Conservation (phyloP, 495 filamentous ascomycete species). For the Penicillium lagena region DNA sequence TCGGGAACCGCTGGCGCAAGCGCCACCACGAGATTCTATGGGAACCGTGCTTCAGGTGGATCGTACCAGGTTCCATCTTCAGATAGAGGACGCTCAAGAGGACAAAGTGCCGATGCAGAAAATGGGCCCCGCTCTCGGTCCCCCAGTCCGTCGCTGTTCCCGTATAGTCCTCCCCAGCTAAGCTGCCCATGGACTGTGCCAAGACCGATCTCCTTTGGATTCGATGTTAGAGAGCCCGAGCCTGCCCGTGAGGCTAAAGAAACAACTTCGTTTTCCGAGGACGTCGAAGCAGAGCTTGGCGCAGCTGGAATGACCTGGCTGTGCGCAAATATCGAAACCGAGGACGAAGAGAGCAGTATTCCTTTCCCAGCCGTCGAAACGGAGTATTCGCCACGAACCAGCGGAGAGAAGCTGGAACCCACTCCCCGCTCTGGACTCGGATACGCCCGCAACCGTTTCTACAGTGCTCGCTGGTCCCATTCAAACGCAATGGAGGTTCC, state of each 20-base stretch:
- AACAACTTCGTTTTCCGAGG: not conserved
- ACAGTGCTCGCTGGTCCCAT: not conserved
- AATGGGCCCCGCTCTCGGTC: slow-evolving; percentile 7
- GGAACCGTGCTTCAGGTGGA: slow-evolving; percentile 2
- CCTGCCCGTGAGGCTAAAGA: not conserved
- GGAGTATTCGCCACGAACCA: not conserved
- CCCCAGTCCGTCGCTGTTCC: slow-evolving; percentile 10
- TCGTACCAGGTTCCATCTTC: not conserved
- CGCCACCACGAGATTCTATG: slow-evolving; percentile 12
- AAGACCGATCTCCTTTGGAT: not conserved
- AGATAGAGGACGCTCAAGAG: slow-evolving; percentile 2
- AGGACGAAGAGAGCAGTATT: not conserved
- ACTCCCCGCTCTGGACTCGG: not conserved
- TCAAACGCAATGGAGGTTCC: not conserved
- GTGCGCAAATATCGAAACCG: slow-evolving; percentile 6
- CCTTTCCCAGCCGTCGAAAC: not conserved
- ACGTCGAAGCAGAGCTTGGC: slow-evolving; percentile 3
- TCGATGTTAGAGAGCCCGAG: not conserved
- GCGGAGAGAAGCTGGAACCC: not conserved
- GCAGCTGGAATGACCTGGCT: slow-evolving; percentile 11
- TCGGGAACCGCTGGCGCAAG: slow-evolving; percentile 1
- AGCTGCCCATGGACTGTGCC: slow-evolving; percentile 1
- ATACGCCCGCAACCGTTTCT: not conserved
- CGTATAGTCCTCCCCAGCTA: slow-evolving; percentile 16
- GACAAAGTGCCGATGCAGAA: slow-evolving; percentile 5